Conservation (phyloP, 2,329 filamentous ascomycete species). For the Hypoxylon sp. region DNA sequence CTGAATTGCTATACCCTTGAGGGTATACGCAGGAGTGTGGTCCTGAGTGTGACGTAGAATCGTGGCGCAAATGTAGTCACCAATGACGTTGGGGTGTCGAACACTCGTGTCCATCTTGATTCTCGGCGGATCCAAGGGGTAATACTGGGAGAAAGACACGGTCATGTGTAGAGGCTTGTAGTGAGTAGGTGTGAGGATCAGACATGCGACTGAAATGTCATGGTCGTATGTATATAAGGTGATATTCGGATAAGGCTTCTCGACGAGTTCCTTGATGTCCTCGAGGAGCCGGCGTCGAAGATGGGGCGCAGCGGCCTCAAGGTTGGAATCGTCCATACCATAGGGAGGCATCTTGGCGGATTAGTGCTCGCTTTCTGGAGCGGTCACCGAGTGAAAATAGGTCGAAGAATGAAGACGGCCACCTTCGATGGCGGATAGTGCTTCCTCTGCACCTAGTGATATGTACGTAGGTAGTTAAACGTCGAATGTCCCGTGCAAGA, state of each 20-base stretch:
- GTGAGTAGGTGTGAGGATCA: conserved; percentile 60
- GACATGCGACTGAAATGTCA: conserved; percentile 58
- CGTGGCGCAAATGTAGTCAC: conserved; percentile 62
- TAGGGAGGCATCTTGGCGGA: conserved; percentile 5
- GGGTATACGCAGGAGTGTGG: conserved; percentile 66
- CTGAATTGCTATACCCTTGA: conserved; percentile 66
- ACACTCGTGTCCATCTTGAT: conserved; percentile 60
- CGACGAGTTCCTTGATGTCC: conserved; percentile 63
- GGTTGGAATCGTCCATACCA: no score
- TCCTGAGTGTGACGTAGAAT: conserved; percentile 61
- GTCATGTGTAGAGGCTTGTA: conserved; percentile 61
- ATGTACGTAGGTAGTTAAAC: not conserved
- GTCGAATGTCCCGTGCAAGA: not conserved
- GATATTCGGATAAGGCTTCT: conserved; percentile 64
- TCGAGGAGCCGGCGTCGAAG: conserved; percentile 55
- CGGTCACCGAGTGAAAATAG: not conserved
- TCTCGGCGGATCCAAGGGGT: conserved; percentile 59
- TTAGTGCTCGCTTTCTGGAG: not conserved
- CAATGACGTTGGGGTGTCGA: conserved; percentile 63
- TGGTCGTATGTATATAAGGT: conserved; percentile 57
- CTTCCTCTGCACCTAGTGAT: not conserved
- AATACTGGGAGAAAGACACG: conserved; percentile 55
- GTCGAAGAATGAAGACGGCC: not conserved
- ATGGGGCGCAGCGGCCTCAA: not conserved
- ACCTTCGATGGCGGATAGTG: not conserved